These are phyloP conservation scores for Linnemannia zychae DNA, from an alignment of 192 early-diverging fungal genomes.

Conservation along the genomic window DNA sequence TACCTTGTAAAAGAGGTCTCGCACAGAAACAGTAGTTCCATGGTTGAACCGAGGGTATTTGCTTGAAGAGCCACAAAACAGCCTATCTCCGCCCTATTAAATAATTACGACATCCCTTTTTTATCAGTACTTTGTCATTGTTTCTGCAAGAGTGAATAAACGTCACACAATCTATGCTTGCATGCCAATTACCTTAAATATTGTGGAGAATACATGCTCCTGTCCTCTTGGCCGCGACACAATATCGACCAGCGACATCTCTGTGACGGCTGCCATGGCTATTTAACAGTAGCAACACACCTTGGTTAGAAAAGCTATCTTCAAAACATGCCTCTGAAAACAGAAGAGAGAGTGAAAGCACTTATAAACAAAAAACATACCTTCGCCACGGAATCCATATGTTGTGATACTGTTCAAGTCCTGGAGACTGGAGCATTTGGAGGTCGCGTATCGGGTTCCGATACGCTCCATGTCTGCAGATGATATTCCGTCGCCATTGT, in stretches of 20 bases:
- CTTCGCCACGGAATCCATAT: constrained; percentile 83
- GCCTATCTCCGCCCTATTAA: constrained; percentile 61
- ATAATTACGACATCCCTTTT: neutral
- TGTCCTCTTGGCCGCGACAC: constrained; percentile 34
- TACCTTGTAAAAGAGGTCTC: constrained; percentile 80
- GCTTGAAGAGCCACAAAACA: constrained; percentile 61
- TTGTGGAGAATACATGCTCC: constrained; percentile 13
- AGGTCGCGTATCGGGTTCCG: constrained; percentile 68
- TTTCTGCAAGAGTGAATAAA: too few species aligned
- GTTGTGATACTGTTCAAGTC: constrained; percentile 59
- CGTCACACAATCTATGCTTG: too few species aligned
- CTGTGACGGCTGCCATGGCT: constrained; percentile 34
- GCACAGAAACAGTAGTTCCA: constrained; percentile 73
- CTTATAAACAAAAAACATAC: constrained; percentile 31
- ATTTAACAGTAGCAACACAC: neutral
- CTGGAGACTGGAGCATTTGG: constrained; percentile 63
- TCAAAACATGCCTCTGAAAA: too few species aligned
- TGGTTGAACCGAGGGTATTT: constrained; percentile 44
- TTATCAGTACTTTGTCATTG: neutral
- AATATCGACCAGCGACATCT: constrained; percentile 46
- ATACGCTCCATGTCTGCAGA: constrained; percentile 61
- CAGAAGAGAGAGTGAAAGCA: neutral
- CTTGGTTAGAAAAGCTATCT: neutral
- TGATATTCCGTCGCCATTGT: constrained; percentile 74
- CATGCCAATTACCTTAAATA: constrained; percentile 27